Percentiles rank a stretch among this genome's conserved stretches.
Conservation (phyloP, 2,329 filamentous ascomycete species). For the Aspergillus pseudoglaucus region DNA sequence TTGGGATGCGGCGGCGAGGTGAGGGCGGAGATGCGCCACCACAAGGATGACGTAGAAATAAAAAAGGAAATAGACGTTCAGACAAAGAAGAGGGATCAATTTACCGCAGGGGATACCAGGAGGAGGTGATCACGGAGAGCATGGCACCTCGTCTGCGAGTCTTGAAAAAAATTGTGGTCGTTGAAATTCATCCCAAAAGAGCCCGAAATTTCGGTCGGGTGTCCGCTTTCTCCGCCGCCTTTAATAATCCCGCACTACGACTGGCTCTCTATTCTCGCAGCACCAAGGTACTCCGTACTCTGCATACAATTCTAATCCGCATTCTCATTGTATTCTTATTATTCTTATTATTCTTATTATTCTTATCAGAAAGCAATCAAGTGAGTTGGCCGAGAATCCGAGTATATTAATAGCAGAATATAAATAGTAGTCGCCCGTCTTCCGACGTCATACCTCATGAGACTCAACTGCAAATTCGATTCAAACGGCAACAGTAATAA, state of each 20-base stretch:
- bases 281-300: too few species aligned
- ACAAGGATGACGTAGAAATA: constrained; percentile 1
- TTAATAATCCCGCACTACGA: constrained; percentile 1
- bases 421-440: too few species aligned
- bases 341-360: too few species aligned
- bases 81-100: neutral
- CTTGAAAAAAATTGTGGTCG: neutral
- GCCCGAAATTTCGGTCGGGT: constrained; percentile 28
- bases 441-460: too few species aligned
- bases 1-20: constrained; percentile 18
- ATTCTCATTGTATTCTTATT: too few species aligned
- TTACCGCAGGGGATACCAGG: neutral
- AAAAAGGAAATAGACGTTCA: constrained; percentile 3
- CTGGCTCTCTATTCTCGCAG: neutral
- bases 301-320: too few species aligned
- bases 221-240: constrained; percentile 23
- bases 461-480: neutral
- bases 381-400: too few species aligned
- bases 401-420: too few species aligned
- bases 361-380: too few species aligned
- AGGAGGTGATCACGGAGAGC: constrained; percentile 5
- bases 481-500: neutral
- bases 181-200: constrained; percentile 1
- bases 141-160: constrained; percentile 9
- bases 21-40: constrained; percentile 11